phyloP scores from a whole-genome alignment of 106 monocot species.

The Acorus gramineus region DNA sequence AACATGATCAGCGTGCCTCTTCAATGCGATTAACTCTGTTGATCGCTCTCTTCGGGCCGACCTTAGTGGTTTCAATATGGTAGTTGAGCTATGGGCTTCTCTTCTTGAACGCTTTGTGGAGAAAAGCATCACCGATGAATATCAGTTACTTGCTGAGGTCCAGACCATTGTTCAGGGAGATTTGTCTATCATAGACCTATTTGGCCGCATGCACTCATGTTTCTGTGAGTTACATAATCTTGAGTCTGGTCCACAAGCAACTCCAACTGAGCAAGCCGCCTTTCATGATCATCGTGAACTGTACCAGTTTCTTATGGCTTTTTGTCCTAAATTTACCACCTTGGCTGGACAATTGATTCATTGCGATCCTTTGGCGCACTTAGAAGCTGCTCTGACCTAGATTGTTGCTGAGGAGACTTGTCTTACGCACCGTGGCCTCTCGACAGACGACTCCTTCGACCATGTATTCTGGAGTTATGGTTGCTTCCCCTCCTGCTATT shows the following conservation, averaged over 20 bases:
- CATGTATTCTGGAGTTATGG: no score
- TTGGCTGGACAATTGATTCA: neutral
- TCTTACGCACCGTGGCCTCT: neutral
- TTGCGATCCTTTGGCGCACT: neutral
- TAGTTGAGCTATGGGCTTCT: neutral
- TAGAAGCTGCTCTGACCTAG: neutral
- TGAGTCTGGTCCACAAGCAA: neutral
- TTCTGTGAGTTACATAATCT: neutral
- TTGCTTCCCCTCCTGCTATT: no score
- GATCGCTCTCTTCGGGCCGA: no score
- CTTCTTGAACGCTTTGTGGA: neutral
- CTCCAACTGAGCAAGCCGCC: neutral
- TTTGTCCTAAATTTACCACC: neutral
- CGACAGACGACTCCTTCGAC: no score
- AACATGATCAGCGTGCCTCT: no score
- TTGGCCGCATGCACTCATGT: neutral
- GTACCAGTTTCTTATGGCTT: neutral
- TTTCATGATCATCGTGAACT: neutral
- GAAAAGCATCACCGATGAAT: neutral
- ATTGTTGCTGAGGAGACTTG: neutral
- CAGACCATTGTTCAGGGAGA: neutral
- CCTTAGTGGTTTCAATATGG: no score
- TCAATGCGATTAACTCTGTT: no score
- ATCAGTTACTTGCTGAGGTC: neutral
- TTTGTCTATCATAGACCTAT: neutral